Evolutionary conservation across 805 yeast species (phyloP).

Genomic region (Starmerella floris): DNA sequence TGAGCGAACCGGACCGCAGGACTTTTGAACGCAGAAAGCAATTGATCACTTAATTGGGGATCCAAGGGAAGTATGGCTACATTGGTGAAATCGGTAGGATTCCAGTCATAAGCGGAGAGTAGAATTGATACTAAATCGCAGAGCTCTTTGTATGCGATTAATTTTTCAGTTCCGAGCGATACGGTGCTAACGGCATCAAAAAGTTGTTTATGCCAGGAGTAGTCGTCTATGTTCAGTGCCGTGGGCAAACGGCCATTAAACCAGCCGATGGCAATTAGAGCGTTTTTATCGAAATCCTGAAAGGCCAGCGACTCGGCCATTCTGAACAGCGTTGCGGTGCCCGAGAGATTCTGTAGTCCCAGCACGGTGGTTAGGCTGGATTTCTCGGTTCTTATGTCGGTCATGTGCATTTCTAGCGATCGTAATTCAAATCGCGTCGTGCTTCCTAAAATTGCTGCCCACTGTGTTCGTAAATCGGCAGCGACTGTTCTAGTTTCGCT

Average conservation of each 20-base stretch:
- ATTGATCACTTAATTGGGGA: background rate
- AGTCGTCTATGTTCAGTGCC: constrained; percentile 1
- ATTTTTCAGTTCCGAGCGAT: constrained; percentile 9
- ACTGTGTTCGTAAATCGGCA: no score
- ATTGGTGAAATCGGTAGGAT: constrained; percentile 7
- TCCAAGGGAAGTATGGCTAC: background rate
- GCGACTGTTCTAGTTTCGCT: background rate
- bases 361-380: constrained; percentile 4
- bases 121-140: constrained; percentile 9
- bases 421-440: constrained; percentile 7
- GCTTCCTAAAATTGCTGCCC: background rate
- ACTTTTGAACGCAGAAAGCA: constrained; percentile 12
- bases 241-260: constrained; percentile 14
- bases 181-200: constrained; percentile 15
- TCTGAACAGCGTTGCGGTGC: constrained; percentile 11
- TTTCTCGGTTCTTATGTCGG: constrained; percentile 1
- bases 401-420: constrained; percentile 6
- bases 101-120: constrained; percentile 16
- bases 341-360: constrained; percentile 9
- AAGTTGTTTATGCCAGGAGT: constrained; percentile 6
- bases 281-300: background rate
- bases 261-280: constrained; percentile 12
- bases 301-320: constrained; percentile 13
- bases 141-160: constrained; percentile 18
- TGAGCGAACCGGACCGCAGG: constrained; percentile 15